Evolutionary conservation across 345 rosid species (phyloP).

Genomic region (Excoecaria cochinchinensis): DNA sequence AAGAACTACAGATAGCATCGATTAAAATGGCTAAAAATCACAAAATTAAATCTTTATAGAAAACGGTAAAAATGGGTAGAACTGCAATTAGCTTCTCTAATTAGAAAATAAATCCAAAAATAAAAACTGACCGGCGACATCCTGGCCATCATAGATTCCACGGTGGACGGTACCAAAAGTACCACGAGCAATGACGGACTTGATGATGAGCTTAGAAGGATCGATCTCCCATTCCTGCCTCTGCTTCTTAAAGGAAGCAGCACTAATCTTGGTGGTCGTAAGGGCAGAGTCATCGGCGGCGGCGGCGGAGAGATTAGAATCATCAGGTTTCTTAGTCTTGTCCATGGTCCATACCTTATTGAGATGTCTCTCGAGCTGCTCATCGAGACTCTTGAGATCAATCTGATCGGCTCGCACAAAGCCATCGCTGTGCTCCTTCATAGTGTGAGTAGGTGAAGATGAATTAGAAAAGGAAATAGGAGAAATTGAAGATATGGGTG

Average conservation of each 20-base stretch:
- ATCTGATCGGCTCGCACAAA: slow-evolving; percentile 96
- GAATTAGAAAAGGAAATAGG: background rate
- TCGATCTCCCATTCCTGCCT: slow-evolving; percentile 97
- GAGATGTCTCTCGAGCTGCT: slow-evolving; percentile 85
- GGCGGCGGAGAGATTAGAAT: background rate
- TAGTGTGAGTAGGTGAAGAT: slow-evolving; percentile 1
- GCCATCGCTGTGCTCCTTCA: slow-evolving; percentile 76
- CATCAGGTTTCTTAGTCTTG: slow-evolving; percentile 48
- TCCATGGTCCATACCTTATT: slow-evolving; percentile 68
- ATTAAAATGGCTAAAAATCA: background rate
- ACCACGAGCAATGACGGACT: slow-evolving; percentile 89
- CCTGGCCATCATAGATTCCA: slow-evolving; percentile 79
- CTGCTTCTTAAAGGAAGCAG: slow-evolving; percentile 29
- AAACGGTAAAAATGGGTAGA: background rate
- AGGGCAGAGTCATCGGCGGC: slow-evolving; percentile 15
- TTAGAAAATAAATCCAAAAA: slow-evolving; percentile 5
- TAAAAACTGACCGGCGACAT: slow-evolving; percentile 78
- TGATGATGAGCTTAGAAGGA: slow-evolving; percentile 80
- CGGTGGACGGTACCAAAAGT: slow-evolving; percentile 98
- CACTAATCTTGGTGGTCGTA: slow-evolving; percentile 6
- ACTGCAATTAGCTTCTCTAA: too few relatives aligned
- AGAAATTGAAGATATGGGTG: background rate
- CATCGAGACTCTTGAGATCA: slow-evolving; percentile 94
- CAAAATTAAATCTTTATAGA: background rate
- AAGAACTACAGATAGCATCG: background rate